A percentile compares a stretch with the other conserved stretches of the same genome.
phyloP scores from a whole-genome alignment of 164 flowering plant genomes.

The Paratinospora sagittata region DNA sequence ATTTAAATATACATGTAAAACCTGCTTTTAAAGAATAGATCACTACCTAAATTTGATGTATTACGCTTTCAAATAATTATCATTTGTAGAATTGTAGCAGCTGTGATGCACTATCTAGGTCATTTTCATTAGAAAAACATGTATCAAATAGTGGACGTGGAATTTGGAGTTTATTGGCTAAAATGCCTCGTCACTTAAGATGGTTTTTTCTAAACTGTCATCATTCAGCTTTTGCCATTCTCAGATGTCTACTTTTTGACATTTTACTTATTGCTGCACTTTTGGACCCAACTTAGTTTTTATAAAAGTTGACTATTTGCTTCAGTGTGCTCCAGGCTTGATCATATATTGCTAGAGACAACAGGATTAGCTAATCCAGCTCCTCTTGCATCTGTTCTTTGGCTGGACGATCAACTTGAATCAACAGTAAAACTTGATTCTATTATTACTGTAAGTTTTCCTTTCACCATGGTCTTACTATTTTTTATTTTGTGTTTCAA shows the following conservation, averaged over 20 bases:
- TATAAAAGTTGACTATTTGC: conserved; percentile 9
- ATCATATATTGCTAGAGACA: conserved; percentile 91
- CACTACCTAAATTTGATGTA: not conserved
- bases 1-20: not conserved
- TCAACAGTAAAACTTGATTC: conserved; percentile 84
- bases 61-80: not conserved
- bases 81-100: not conserved
- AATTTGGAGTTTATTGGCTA: not conserved
- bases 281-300: not conserved
- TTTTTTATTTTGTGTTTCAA: not conserved
- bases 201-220: not conserved
- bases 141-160: too few species aligned
- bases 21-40: not conserved
- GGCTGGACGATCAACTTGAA: conserved; percentile 98
- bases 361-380: conserved; percentile 97
- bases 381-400: conserved; percentile 92
- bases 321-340: conserved; percentile 48
- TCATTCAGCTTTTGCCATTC: not conserved
- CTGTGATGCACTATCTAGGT: not conserved
- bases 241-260: not conserved
- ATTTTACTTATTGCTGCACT: not conserved
- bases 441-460: conserved; percentile 72
- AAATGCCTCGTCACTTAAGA: not conserved
- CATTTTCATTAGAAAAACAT: not conserved
- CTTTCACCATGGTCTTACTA: not conserved